Conservation (phyloP, 495 filamentous ascomycete species). For the Hypoxylon fuscum region DNA sequence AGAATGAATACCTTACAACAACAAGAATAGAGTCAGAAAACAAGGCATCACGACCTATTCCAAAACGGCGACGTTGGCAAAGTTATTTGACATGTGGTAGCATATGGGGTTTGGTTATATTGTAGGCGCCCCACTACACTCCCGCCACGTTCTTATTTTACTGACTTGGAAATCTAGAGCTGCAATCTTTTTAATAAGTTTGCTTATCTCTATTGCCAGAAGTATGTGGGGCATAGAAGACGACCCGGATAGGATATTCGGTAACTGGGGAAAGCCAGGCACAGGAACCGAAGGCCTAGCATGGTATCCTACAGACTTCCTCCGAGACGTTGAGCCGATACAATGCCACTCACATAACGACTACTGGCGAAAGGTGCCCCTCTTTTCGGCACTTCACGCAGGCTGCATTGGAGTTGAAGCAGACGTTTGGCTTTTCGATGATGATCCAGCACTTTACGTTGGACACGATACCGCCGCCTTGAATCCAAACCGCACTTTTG, state of each 20-base stretch:
- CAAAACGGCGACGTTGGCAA: conserved; percentile 12
- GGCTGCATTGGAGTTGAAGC: conserved; percentile 82
- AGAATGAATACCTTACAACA: conserved; percentile 13
- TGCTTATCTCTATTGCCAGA: conserved; percentile 61
- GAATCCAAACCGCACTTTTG: conserved; percentile 65
- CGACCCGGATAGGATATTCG: conserved; percentile 63
- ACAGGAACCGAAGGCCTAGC: conserved; percentile 58
- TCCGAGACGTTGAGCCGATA: conserved; percentile 73
- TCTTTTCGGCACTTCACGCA: conserved; percentile 68
- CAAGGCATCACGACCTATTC: neutral
- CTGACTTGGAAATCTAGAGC: conserved; percentile 39
- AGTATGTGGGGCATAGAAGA: conserved; percentile 62
- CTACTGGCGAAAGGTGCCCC: conserved; percentile 84
- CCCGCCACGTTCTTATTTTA: conserved; percentile 2
- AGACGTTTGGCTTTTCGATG: conserved; percentile 84
- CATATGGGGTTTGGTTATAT: conserved; percentile 43
- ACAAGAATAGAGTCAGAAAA: conserved; percentile 7
- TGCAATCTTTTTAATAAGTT: conserved; percentile 48
- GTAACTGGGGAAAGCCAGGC: conserved; percentile 61
- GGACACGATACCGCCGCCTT: conserved; percentile 65
- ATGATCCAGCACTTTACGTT: conserved; percentile 65
- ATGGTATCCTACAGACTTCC: conserved; percentile 80
- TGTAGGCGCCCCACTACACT: conserved; percentile 39
- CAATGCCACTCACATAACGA: conserved; percentile 88
- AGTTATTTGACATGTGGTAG: conserved; percentile 24